phyloP scores from a whole-genome alignment of 139 green algal species.

The Micractinium sp. region DNA sequence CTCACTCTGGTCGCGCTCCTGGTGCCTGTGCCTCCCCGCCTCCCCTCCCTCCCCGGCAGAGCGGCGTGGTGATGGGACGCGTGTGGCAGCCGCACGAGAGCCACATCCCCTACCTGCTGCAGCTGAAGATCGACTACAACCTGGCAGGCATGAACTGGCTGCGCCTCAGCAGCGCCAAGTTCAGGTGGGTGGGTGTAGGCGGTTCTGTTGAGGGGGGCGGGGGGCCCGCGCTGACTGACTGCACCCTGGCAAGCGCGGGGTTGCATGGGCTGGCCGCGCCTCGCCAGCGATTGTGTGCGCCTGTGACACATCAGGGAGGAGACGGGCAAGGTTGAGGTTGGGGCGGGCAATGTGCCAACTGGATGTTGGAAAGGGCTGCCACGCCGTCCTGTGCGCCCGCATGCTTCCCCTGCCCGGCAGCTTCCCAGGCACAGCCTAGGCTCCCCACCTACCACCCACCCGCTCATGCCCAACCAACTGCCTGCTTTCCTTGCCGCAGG shows the following conservation, averaged over 20 bases:
- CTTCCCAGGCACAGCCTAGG: not conserved
- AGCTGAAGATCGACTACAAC: constrained; percentile 97
- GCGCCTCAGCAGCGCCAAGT: constrained; percentile 54
- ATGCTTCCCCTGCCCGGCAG: not conserved
- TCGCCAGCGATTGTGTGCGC: too few species aligned
- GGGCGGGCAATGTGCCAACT: too few species aligned
- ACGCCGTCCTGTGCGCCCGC: too few species aligned
- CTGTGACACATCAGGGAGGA: too few species aligned
- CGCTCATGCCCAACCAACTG: not conserved
- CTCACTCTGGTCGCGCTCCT: not conserved
- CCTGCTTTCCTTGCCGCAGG: constrained; percentile 1
- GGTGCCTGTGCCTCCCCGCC: constrained; percentile 2
- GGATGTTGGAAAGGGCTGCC: too few species aligned
- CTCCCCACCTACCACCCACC: not conserved
- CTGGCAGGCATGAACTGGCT: constrained; percentile 89
- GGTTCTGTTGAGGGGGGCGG: too few species aligned
- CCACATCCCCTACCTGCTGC: constrained; percentile 94
- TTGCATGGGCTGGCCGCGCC: too few species aligned
- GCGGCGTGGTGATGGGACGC: constrained; percentile 76
- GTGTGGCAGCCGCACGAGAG: constrained; percentile 89
- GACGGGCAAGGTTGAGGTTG: too few species aligned
- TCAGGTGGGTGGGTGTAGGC: too few species aligned
- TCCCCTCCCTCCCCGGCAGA: constrained; percentile 47
- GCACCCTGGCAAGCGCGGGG: too few species aligned
- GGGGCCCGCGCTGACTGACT: too few species aligned